Evolutionary conservation across 768 basidiomycete species (phyloP).

Genomic region (Inosperma sp.): DNA sequence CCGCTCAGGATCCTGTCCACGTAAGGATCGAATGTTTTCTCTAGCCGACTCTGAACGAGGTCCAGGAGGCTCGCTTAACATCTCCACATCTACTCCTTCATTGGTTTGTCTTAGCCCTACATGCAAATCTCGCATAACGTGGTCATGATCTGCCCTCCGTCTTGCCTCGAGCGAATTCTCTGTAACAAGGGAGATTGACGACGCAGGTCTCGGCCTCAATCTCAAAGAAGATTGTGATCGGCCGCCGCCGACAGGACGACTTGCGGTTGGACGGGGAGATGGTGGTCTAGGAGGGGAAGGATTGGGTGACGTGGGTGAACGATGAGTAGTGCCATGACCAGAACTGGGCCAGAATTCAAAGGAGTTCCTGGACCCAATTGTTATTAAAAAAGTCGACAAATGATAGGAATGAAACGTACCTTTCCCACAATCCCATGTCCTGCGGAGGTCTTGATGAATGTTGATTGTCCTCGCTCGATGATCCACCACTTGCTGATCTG

Average conservation of each 20-base stretch:
- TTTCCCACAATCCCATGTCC: conserved; percentile 6
- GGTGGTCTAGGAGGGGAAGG: background rate
- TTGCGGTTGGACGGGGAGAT: no score
- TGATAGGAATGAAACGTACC: background rate
- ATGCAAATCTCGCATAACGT: conserved; percentile 3
- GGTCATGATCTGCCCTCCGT: conserved; percentile 31
- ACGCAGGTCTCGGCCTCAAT: conserved; percentile 9
- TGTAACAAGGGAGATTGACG: conserved; percentile 38
- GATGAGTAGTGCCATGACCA: background rate
- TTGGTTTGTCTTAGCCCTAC: background rate
- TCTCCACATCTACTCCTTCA: conserved; percentile 4
- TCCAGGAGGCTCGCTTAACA: background rate
- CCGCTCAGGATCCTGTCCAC: conserved; percentile 2
- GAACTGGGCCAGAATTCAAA: conserved; percentile 1
- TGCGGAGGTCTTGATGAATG: background rate
- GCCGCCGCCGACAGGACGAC: no score
- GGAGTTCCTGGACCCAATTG: conserved; percentile 4
- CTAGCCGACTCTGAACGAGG: no score
- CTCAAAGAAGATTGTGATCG: conserved; percentile 3
- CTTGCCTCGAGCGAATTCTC: conserved; percentile 44
- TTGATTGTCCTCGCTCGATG: no score
- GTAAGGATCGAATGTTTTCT: no score
- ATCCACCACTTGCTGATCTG: no score
- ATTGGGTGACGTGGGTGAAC: background rate
- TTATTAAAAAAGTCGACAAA: background rate